Evolutionary conservation across 768 basidiomycete genomes (phyloP).

Genomic region (Tulasnella sp.): DNA sequence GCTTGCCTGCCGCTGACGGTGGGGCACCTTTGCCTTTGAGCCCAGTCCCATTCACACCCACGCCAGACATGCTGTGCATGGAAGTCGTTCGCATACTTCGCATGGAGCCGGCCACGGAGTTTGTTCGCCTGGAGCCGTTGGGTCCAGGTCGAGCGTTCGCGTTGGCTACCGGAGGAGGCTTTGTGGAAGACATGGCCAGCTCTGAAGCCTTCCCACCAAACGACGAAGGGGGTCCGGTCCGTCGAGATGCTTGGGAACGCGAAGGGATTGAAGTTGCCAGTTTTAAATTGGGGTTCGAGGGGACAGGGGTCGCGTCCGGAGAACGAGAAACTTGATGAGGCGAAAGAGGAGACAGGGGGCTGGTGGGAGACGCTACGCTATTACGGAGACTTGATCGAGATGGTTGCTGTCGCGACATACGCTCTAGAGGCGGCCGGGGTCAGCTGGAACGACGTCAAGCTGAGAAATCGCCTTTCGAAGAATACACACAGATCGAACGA

Average conservation of each 20-base stretch:
- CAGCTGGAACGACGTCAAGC: too few species aligned
- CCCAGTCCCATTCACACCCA: not conserved
- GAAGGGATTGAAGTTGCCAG: slow-evolving; percentile 11
- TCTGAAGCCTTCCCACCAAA: not conserved
- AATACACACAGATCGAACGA: too few species aligned
- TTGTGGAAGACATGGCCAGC: not conserved
- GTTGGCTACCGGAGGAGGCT: not conserved
- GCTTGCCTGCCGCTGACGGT: not conserved
- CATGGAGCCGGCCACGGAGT: not conserved
- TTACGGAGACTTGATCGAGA: not conserved
- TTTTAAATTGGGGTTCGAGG: slow-evolving; percentile 10
- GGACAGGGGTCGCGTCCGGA: slow-evolving; percentile 17
- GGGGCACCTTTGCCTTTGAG: not conserved
- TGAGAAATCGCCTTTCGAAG: too few species aligned
- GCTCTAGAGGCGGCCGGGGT: not conserved
- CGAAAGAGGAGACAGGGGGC: not conserved
- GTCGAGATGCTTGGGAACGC: not conserved
- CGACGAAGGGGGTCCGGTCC: slow-evolving; percentile 9
- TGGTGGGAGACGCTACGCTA: not conserved
- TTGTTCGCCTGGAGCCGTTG: not conserved
- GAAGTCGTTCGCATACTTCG: slow-evolving; percentile 1
- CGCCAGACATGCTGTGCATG: not conserved
- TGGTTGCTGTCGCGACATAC: not conserved
- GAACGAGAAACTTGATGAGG: not conserved
- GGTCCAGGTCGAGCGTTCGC: not conserved